Conservation (phyloP, 2,329 filamentous ascomycete genomes). For the Colletotrichum sp. region DNA sequence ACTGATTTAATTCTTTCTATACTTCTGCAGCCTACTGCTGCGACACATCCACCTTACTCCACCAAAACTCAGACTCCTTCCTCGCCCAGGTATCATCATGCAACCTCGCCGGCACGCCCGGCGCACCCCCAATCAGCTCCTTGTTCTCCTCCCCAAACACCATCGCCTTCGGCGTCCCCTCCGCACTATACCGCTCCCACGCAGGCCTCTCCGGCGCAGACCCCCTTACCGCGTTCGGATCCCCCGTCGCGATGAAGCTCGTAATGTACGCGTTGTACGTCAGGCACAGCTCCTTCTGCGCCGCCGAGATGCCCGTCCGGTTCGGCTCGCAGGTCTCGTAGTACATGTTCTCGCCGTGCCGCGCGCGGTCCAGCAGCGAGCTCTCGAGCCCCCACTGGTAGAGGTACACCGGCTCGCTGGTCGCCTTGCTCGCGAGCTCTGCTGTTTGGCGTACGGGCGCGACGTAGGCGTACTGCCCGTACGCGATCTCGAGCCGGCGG, state of each 20-base stretch:
- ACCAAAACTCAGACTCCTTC: conserved; percentile 65
- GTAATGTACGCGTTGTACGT: conserved; percentile 45
- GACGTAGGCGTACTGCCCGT: conserved; percentile 69
- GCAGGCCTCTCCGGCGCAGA: conserved; percentile 40
- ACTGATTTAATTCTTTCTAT: not conserved
- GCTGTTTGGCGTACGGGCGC: conserved; percentile 69
- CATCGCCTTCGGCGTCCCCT: conserved; percentile 41
- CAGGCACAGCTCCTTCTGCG: conserved; percentile 38
- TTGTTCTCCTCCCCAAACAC: conserved; percentile 67
- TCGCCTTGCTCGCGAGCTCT: conserved; percentile 46
- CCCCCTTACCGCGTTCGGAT: not conserved
- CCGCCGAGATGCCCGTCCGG: conserved; percentile 47
- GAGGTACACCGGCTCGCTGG: conserved; percentile 30
- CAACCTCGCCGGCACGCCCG: conserved; percentile 45
- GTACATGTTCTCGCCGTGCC: conserved; percentile 50
- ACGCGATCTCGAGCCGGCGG: conserved; percentile 62
- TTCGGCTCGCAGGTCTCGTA: conserved; percentile 26
- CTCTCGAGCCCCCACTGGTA: conserved; percentile 65
- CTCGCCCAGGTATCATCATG: conserved; percentile 44
- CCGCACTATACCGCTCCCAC: conserved; percentile 26
- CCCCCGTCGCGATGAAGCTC: conserved; percentile 34
- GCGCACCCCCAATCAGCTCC: conserved; percentile 46
- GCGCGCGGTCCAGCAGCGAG: conserved; percentile 38
- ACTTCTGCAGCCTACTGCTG: conserved; percentile 28
- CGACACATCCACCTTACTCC: conserved; percentile 54